Evolutionary conservation across 192 early-diverging fungal species (phyloP), one percentile per base, ranked within the genome.

Genomic region (Rhizoclosmatium sp.): DNA sequence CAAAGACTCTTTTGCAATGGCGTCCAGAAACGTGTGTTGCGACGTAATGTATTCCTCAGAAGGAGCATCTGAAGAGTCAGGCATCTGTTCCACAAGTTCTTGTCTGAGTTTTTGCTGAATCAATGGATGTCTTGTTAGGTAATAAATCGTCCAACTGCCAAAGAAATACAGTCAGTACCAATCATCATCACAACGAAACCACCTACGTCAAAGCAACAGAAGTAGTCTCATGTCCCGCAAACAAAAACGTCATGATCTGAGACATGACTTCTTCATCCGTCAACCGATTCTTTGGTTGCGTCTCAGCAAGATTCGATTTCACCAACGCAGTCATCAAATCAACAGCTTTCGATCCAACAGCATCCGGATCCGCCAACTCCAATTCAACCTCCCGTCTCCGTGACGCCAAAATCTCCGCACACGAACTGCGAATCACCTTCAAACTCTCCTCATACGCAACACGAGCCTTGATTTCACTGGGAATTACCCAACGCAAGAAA

Each of bases 141-240:
- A 44, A 9, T 44, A 46, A 23, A 78, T 42, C 10, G 76, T 72
- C 76, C 76, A 78, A 49, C 48, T 56, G 9, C n/a, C 7, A 31
- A 41, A 0, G n/a, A 44, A 5, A 64, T 64, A 39, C 5, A 1
- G 21, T 64, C 0, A 64, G n/a, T 23, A 39, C 9, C 5, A 64
- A n/a, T 0, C 9, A 7, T 9, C 61, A 64, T 39, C 7, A 23
- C 9, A 64, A 7, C 21, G 4, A 64, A 64, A 31, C 31, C 31
- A 31, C 31, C 31, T 31, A 31, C 61, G 61, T 64, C n/a, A 64
- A n/a, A 64, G 61, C 61, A 64, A 23, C 21, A 23, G 21, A 5
- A 9, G 61, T 64, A 7, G 61, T 64, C 69, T 70, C 69, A 9
- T 42, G 44, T 5, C 69, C 69, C 7, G 69, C 69, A 21, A 44